Conservation (phyloP, 2,329 filamentous ascomycete species). For the Bimuria novae-zelandiae region DNA sequence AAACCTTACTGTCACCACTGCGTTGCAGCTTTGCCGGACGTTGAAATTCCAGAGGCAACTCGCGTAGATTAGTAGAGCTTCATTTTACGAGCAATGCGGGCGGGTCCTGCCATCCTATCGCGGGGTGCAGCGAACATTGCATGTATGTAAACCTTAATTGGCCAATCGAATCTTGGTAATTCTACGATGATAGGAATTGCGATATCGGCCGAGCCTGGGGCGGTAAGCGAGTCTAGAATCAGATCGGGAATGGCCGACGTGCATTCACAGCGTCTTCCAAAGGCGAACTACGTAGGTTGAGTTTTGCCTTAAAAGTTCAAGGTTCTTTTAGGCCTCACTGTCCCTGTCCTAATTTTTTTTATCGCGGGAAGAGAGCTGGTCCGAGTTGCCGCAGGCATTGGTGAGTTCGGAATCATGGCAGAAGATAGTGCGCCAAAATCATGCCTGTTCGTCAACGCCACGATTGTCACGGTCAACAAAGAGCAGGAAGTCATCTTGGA, state of each 20-base stretch:
- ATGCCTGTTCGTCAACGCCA: conserved; percentile 54
- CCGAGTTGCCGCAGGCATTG: background rate
- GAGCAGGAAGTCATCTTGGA: conserved; percentile 52
- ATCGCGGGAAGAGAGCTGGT: no score
- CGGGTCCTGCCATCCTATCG: background rate
- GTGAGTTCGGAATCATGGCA: background rate
- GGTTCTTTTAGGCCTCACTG: background rate
- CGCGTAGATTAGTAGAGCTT: no score
- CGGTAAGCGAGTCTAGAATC: background rate
- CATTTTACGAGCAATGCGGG: background rate
- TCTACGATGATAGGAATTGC: background rate
- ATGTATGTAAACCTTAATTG: background rate
- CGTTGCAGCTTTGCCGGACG: no score
- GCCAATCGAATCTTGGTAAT: background rate
- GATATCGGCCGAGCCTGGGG: background rate
- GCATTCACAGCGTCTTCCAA: background rate
- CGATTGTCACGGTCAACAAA: conserved; percentile 58
- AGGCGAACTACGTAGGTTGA: no score
- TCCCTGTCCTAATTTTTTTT: background rate
- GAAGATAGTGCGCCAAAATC: background rate
- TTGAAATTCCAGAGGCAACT: no score
- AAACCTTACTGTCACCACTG: no score
- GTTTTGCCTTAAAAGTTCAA: no score
- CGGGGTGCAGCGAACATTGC: background rate
- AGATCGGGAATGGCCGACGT: background rate